phyloP scores from a whole-genome alignment of 306 rosid species.

The Cercis canadensis region DNA sequence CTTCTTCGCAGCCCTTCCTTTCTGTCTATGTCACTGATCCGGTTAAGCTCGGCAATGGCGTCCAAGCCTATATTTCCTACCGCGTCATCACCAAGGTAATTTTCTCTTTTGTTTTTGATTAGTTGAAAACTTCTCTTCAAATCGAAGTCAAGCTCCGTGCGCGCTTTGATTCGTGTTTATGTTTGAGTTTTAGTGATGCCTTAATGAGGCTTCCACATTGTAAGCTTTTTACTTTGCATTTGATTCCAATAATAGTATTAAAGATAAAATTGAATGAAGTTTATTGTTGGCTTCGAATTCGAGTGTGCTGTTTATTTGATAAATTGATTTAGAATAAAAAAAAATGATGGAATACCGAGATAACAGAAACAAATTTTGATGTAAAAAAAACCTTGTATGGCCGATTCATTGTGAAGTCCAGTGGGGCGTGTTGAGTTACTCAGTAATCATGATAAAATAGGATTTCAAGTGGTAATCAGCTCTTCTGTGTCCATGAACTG shows the following conservation, averaged over 20 bases:
- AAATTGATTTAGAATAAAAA: neutral
- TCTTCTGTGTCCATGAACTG: neutral
- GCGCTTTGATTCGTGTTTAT: conserved; percentile 8
- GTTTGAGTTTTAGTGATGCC: neutral
- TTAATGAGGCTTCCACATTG: neutral
- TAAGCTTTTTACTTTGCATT: neutral
- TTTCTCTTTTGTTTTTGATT: neutral
- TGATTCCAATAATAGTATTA: neutral
- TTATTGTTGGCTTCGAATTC: conserved; percentile 4
- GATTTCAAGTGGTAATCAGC: conserved; percentile 12
- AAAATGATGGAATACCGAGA: neutral
- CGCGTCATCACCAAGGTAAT: conserved; percentile 89
- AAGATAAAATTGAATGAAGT: conserved; percentile 4
- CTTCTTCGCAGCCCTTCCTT: conserved; percentile 77
- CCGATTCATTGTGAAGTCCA: conserved; percentile 1
- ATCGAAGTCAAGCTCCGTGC: conserved; percentile 13
- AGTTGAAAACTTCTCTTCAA: neutral
- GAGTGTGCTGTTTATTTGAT: neutral
- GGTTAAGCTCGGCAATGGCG: conserved; percentile 98
- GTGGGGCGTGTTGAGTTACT: neutral
- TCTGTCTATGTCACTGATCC: conserved; percentile 93
- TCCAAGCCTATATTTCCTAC: conserved; percentile 93
- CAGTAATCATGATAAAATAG: neutral
- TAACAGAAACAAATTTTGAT: no score
- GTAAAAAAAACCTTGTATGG: conserved; percentile 1